Percentiles rank a stretch among this genome's conserved stretches.
Conservation (phyloP, 495 filamentous ascomycete genomes). For the Hamigera avellanea region DNA sequence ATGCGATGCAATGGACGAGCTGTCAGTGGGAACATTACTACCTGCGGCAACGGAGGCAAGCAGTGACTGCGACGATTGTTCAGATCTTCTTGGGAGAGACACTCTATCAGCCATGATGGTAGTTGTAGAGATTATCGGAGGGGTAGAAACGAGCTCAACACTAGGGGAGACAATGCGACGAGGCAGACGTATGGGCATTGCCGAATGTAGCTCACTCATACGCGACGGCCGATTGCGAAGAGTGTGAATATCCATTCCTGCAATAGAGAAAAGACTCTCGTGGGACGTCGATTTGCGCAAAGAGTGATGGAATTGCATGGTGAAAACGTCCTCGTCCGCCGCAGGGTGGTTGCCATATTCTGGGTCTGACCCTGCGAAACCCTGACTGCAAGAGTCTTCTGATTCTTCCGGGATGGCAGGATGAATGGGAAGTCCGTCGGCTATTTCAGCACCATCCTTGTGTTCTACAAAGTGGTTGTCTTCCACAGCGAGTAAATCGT, state of each 20-base stretch:
- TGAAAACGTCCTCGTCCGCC: slow-evolving; percentile 14
- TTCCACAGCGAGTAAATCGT: slow-evolving; percentile 5
- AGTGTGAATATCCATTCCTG: slow-evolving; percentile 41
- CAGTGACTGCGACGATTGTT: slow-evolving; percentile 22
- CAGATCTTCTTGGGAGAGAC: slow-evolving; percentile 6
- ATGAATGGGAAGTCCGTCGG: slow-evolving; percentile 12
- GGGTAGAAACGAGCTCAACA: slow-evolving; percentile 23
- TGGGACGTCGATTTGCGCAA: slow-evolving; percentile 33
- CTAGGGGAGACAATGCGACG: slow-evolving; percentile 25
- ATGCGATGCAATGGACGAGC: slow-evolving; percentile 11
- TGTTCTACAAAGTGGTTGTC: slow-evolving; percentile 10
- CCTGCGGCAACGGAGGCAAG: slow-evolving; percentile 29
- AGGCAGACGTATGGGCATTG: slow-evolving; percentile 17
- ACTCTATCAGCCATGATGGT: slow-evolving; percentile 29
- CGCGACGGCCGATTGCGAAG: slow-evolving; percentile 15
- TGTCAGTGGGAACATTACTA: slow-evolving; percentile 7
- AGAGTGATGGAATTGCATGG: slow-evolving; percentile 13
- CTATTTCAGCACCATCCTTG: slow-evolving; percentile 6
- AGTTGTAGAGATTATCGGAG: slow-evolving; percentile 33
- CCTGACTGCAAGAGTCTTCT: slow-evolving; percentile 18
- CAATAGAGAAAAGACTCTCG: slow-evolving; percentile 40
- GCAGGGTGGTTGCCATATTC: slow-evolving; percentile 8
- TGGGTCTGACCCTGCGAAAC: slow-evolving; percentile 2
- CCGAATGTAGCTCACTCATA: slow-evolving; percentile 17
- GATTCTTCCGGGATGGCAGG: slow-evolving; percentile 32